phyloP scores from a whole-genome alignment of 352 stramenopile genomes.

The Peronospora tabacina region DNA sequence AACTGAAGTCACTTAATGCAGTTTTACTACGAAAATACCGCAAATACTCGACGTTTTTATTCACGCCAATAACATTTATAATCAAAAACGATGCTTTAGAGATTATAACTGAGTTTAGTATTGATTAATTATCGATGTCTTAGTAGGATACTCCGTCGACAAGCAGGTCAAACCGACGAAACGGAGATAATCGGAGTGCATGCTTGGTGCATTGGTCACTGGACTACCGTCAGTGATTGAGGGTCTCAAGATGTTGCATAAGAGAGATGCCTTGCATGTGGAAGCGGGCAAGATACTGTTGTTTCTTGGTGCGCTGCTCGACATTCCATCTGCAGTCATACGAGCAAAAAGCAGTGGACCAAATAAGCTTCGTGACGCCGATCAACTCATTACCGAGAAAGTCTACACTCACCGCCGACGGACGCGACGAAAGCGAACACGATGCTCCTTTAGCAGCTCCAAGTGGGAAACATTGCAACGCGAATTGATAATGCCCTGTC shows the following conservation, averaged over 20 bases:
- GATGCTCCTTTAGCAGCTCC: conserved; percentile 60
- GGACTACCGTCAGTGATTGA: conserved; percentile 32
- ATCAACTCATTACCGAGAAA: conserved; percentile 2
- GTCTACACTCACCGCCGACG: conserved; percentile 35
- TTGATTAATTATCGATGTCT: too few species aligned
- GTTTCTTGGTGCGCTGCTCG: conserved; percentile 41
- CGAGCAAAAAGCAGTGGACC: not conserved
- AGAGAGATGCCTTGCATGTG: conserved; percentile 60
- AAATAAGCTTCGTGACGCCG: not conserved
- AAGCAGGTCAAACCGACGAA: not conserved
- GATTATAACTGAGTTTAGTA: not conserved
- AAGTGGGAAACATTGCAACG: conserved; percentile 47
- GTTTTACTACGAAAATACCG: not conserved
- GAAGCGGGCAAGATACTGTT: conserved; percentile 47
- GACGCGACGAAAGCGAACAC: conserved; percentile 46
- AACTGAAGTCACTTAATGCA: not conserved
- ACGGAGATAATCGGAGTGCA: not conserved
- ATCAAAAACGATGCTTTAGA: not conserved
- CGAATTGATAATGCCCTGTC: conserved; percentile 62
- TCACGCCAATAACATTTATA: not conserved
- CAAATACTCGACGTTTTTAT: not conserved
- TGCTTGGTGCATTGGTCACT: not conserved
- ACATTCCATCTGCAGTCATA: conserved; percentile 37
- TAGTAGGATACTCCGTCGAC: too few species aligned
- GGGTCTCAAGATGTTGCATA: conserved; percentile 47